These are phyloP conservation scores for Colletotrichum abscissum DNA, from an alignment of 2,329 filamentous ascomycete species.

Conservation along the genomic window DNA sequence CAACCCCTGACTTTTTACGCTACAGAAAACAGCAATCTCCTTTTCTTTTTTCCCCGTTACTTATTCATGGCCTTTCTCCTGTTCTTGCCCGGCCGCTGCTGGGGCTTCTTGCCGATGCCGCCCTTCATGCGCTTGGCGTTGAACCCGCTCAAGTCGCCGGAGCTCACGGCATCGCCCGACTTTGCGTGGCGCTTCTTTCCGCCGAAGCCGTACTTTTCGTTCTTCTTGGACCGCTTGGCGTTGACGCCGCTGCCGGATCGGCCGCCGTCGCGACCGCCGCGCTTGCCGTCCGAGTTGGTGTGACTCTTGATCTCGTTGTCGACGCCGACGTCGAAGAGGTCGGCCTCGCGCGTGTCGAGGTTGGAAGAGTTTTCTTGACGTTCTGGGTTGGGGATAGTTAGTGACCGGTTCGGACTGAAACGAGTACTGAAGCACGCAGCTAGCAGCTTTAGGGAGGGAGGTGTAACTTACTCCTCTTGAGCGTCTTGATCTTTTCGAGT, in stretches of 20 bases:
- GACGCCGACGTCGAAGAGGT: slow-evolving; percentile 91
- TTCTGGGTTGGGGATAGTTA: slow-evolving; percentile 64
- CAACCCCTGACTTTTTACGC: too few species aligned
- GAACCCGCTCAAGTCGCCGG: slow-evolving; percentile 83
- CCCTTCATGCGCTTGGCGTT: slow-evolving; percentile 88
- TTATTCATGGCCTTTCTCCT: slow-evolving; percentile 57
- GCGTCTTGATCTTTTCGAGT: slow-evolving; percentile 91
- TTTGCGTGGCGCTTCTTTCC: slow-evolving; percentile 94
- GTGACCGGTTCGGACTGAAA: neutral
- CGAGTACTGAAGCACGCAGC: neutral
- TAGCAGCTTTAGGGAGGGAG: neutral
- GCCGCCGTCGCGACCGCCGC: slow-evolving; percentile 50
- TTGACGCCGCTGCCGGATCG: slow-evolving; percentile 57
- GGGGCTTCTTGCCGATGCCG: slow-evolving; percentile 49
- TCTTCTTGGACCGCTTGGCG: slow-evolving; percentile 89
- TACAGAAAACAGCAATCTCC: neutral
- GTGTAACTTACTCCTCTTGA: slow-evolving; percentile 90
- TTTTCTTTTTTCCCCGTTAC: neutral
- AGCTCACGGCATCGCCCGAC: slow-evolving; percentile 88
- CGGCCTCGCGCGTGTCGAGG: slow-evolving; percentile 78
- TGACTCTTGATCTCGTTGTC: slow-evolving; percentile 72
- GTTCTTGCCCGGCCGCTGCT: slow-evolving; percentile 61
- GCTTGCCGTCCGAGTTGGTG: slow-evolving; percentile 55
- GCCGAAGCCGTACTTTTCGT: slow-evolving; percentile 94
- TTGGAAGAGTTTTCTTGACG: slow-evolving; percentile 77